Evolutionary conservation across 176 grass and related monocot genomes (phyloP).

Genomic region (Rhynchospora pubera): DNA sequence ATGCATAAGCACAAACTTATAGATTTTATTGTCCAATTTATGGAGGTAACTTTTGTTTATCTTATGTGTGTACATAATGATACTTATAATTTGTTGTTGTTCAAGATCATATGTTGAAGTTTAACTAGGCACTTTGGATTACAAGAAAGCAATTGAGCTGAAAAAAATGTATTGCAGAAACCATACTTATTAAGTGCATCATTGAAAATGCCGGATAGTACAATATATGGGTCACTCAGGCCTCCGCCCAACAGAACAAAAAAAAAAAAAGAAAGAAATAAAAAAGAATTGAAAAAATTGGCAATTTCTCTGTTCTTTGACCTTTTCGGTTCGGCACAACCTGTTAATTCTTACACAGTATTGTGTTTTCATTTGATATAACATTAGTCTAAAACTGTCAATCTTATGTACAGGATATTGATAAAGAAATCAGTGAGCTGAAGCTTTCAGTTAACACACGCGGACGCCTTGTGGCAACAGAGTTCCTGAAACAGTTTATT

Average conservation of each 20-base stretch:
- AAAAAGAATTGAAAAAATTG: too few relatives aligned
- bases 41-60: slow-evolving; percentile 56
- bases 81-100: slow-evolving; percentile 8
- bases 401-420: slow-evolving; percentile 48
- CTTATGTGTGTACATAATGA: neutral
- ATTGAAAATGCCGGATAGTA: neutral
- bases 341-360: too few relatives aligned
- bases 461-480: too few relatives aligned
- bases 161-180: neutral
- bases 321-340: neutral
- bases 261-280: neutral
- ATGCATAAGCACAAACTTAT: slow-evolving; percentile 99
- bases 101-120: neutral
- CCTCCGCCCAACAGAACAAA: neutral
- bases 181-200: neutral
- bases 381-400: neutral
- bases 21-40: slow-evolving; percentile 97
- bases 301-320: neutral
- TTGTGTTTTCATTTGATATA: neutral
- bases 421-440: slow-evolving; percentile 93
- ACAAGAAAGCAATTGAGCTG: neutral
- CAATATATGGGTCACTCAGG: neutral
- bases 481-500: too few relatives aligned
- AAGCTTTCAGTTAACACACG: too few relatives aligned
- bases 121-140: neutral